Evolutionary conservation across 1,139 yeast species (phyloP), one percentile per base, ranked within the genome.

Genomic region (Protomyces inouyei): DNA sequence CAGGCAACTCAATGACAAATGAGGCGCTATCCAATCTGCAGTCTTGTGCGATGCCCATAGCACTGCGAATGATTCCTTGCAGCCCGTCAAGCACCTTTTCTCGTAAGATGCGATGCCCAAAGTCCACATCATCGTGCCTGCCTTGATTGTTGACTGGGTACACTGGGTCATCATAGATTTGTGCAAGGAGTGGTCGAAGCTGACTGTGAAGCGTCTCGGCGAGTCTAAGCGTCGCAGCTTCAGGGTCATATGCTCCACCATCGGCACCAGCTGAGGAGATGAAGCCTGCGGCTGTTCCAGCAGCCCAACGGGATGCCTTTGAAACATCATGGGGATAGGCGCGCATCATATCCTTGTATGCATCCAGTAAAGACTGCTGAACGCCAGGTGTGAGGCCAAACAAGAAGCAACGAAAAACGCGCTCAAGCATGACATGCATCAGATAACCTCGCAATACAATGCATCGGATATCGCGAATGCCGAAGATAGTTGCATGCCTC

Each of bases 401-500:
- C 32, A 59, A 43, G 37, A 59, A 59, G 35, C 43, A 48, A 12
- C 63, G 63, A 48, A 59, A 59, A 6, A 59, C 46, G 36, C 57
- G 56, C 18, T 59, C 63, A 18, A 59, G 57, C 52, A 59, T 48
- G 38, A 43, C 53, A 21, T 59, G 57, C 56, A 59, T 59, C 43
- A 59, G 32, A 21, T 52, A 59, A n/a, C 63, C 63, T 18, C 63
- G 63, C n/a, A 46, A 36, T 9, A 59, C 56, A 40, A 59, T 59
- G 45, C 63, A 59, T 16, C 63, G 56, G 16, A 59, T 38, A 35
- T 59, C 63, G 35, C 63, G 63, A n/a, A 59, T 43, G 5, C 63
- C 63, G 52, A 59, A 59, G 37, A 59, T 57, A 6, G 63, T 59
- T 18, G 52, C 16, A 12, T 35, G 35, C 8, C 37, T 28, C 25